Evolutionary conservation across 139 green algal genomes (phyloP).

Genomic region (Spirogloea muscicola): DNA sequence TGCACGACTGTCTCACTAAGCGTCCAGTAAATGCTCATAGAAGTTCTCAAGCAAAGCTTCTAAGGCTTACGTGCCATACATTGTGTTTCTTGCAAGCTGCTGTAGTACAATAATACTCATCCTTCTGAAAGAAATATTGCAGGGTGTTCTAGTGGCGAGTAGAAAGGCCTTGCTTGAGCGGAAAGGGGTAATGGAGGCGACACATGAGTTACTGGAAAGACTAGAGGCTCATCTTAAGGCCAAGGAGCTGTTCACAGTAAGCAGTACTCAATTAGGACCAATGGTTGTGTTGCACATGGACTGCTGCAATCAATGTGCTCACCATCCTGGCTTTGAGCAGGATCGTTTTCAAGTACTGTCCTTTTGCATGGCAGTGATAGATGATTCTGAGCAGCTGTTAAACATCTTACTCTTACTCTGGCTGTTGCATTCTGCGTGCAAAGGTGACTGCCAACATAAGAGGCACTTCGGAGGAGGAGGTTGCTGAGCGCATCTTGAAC

Average conservation of each 20-base stretch:
- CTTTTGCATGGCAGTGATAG: no score
- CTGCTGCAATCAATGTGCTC: no score
- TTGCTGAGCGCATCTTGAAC: constrained; percentile 63
- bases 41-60: no score
- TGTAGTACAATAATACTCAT: background rate
- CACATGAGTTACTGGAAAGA: constrained; percentile 92
- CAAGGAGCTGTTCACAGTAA: constrained; percentile 79
- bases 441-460: constrained; percentile 51
- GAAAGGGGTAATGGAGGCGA: constrained; percentile 58
- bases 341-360: no score
- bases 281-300: no score
- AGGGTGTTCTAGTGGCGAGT: constrained; percentile 84
- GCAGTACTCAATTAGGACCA: no score
- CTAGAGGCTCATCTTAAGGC: constrained; percentile 92
- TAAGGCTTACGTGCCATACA: background rate
- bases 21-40: no score
- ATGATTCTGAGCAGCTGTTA: no score
- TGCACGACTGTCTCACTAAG: no score
- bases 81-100: background rate
- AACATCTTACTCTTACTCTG: no score
- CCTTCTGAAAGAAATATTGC: background rate
- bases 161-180: constrained; percentile 59
- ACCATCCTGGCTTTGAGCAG: no score
- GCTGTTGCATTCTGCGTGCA: no score
- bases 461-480: constrained; percentile 66